Evolutionary conservation across 2,329 filamentous ascomycete genomes (phyloP).

Genomic region (Colletotrichum tabaci): DNA sequence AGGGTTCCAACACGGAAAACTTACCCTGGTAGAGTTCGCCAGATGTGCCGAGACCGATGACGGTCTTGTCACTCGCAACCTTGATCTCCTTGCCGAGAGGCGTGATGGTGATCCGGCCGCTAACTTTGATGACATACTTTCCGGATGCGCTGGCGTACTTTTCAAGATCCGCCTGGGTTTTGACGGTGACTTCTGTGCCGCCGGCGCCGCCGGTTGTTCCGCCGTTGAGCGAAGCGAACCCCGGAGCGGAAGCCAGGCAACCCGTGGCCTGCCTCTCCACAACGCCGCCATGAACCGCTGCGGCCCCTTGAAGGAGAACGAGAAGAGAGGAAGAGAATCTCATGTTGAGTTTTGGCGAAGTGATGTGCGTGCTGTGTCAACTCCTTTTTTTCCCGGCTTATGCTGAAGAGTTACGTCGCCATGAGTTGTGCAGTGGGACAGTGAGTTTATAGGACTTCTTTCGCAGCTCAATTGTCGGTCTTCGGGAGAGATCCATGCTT

Average conservation of each 20-base stretch:
- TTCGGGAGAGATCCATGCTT: too few relatives aligned
- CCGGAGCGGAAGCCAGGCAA: constrained; percentile 42
- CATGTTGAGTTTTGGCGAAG: constrained; percentile 4
- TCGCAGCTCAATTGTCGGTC: background rate
- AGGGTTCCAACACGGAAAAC: background rate
- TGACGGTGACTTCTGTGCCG: constrained; percentile 44
- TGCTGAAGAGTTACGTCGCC: background rate
- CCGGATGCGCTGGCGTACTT: constrained; percentile 44
- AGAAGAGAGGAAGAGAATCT: background rate
- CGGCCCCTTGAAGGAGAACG: background rate
- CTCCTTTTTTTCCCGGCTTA: too few relatives aligned
- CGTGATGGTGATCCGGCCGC: constrained; percentile 45
- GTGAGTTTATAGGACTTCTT: background rate
- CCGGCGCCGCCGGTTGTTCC: constrained; percentile 46
- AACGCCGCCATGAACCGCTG: background rate
- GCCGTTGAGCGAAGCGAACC: constrained; percentile 47
- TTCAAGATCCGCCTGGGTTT: constrained; percentile 45
- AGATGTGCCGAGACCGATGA: constrained; percentile 42
- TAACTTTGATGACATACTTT: constrained; percentile 47
- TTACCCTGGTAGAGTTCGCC: constrained; percentile 39
- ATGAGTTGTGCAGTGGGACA: too few relatives aligned
- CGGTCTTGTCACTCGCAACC: constrained; percentile 44
- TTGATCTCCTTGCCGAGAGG: constrained; percentile 46
- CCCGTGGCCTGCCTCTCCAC: constrained; percentile 5
- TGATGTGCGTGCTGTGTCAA: too few relatives aligned